Conservation (phyloP, 1,284 basidiomycete genomes). For the Apiotrichum brassicae region DNA sequence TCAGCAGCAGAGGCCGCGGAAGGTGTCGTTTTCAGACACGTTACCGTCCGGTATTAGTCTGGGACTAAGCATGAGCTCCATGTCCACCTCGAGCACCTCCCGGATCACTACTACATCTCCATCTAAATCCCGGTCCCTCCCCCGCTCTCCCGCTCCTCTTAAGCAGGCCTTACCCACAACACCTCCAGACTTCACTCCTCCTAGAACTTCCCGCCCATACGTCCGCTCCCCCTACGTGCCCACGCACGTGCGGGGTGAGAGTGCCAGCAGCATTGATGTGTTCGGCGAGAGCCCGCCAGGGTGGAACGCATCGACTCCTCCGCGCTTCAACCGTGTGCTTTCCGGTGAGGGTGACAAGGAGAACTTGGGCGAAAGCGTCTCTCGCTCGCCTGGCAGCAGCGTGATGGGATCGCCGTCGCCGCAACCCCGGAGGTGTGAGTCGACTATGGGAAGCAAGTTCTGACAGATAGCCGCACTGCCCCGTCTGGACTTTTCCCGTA, state of each 20-base stretch:
- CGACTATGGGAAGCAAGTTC: too few species aligned
- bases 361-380: background rate
- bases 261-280: background rate
- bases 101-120: too few species aligned
- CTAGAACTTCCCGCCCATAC: background rate
- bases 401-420: background rate
- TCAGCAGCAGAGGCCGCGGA: too few species aligned
- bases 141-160: background rate
- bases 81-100: background rate
- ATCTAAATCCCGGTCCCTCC: too few species aligned
- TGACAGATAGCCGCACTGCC: too few species aligned
- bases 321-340: background rate
- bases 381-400: background rate
- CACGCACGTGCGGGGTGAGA: background rate
- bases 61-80: background rate
- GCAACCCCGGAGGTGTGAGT: background rate
- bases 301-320: background rate
- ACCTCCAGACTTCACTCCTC: background rate
- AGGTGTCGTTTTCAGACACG: slow-evolving; percentile 6
- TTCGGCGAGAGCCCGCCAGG: background rate
- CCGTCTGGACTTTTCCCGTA: slow-evolving; percentile 9
- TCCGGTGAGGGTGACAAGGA: background rate
- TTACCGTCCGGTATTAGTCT: background rate
- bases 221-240: slow-evolving; percentile 5
- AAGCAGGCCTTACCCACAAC: background rate